These are phyloP conservation scores for Mediolabrus comicus DNA, from an alignment of 108 stramenopile genomes.

Conservation along the genomic window DNA sequence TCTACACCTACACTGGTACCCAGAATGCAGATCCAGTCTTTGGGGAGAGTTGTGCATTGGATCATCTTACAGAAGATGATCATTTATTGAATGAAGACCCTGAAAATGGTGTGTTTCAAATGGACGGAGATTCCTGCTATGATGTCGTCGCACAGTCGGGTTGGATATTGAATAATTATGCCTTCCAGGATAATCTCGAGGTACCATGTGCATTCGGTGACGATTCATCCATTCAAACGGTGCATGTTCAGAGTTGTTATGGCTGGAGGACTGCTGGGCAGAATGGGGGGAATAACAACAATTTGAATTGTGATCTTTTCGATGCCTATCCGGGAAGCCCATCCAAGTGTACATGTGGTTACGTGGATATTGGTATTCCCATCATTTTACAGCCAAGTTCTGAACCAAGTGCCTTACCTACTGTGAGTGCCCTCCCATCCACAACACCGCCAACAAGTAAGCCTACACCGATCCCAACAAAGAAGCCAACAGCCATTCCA, in stretches of 20 bases:
- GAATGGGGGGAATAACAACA: not conserved
- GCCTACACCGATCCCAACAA: not conserved
- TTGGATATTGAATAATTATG: conserved; percentile 1
- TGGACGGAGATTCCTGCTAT: conserved; percentile 10
- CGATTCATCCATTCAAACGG: not conserved
- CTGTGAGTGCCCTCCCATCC: not conserved
- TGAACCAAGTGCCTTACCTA: not conserved
- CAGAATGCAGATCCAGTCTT: conserved; percentile 5
- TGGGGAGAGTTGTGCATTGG: conserved; percentile 4
- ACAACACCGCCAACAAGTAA: too few species aligned
- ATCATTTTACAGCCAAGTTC: not conserved
- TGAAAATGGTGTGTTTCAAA: conserved; percentile 1
- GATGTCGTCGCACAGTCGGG: conserved; percentile 5
- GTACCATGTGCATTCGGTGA: conserved; percentile 7
- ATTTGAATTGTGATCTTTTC: not conserved
- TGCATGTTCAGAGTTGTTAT: conserved; percentile 1
- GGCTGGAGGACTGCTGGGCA: conserved; percentile 4
- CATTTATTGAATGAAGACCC: not conserved
- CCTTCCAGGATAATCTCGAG: conserved; percentile 10
- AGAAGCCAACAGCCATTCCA: not conserved
- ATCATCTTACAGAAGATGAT: not conserved
- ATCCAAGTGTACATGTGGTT: conserved; percentile 1
- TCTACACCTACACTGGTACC: conserved; percentile 3
- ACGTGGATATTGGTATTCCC: not conserved
- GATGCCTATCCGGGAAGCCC: not conserved